Base-by-base conservation (phyloP, 1,284 basidiomycete genomes). In the Puccinia hordei region DNA sequence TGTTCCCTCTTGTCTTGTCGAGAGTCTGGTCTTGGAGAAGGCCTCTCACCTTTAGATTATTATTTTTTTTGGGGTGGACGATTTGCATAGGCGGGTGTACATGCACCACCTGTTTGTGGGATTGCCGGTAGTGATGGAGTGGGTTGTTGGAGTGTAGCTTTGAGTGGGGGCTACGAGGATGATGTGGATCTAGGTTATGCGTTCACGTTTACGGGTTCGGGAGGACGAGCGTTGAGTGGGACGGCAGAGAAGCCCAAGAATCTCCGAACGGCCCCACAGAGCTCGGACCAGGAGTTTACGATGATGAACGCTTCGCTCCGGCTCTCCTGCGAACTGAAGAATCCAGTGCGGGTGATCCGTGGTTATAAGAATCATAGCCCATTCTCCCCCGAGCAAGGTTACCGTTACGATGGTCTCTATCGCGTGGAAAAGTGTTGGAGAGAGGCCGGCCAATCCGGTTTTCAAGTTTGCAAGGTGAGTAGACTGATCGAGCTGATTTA, bases 331-430 rank as follows among this genome's bases (percentile, higher is more conserved):
- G 88, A 92, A 83, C 92, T 90, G 0, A 89, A 88, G 81, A 92
- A 91, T 80, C 92, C 92, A 15, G 88, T 95, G 13, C 89, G 93
- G 19, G 92, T 95, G 2, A 90, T 95, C 79, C 89, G 93, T 35
- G 93, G 93, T 0, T 94, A 86, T 87, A 94, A 94, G 84, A 86
- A 90, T n/a, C 84, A 86, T 24, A 92, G 91, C 0, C 68, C 81
- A 4, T 84, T 81, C 73, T 81, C 83, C 1, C 85, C 85, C 0
- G 30, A 9, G 0, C 80, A 82, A 38, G 83, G 92, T 22, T 94
- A 93, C 83, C 90, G 93, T 13, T 95, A 95, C 84, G 91, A 93
- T 83, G 93, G 93, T 0, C 87, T 95, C 38, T 95, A 95, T 84
- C 86, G 85, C 1, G 91, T 93, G 9, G 91, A 90, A 82, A 80